Conservation (phyloP, 2,329 filamentous ascomycete genomes). For the Penicillium griseofulvum region DNA sequence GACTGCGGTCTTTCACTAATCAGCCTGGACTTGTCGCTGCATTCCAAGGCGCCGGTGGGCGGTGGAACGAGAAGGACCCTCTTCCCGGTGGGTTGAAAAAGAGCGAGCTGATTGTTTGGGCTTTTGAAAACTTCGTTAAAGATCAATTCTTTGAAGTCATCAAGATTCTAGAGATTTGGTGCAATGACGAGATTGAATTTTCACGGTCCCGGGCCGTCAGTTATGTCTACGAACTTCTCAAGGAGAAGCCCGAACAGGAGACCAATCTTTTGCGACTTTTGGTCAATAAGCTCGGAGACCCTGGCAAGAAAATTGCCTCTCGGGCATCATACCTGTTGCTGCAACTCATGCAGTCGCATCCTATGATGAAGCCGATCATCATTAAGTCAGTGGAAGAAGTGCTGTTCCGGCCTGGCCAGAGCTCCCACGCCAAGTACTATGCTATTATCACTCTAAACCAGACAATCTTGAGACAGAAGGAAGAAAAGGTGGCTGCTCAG, state of each 20-base stretch:
- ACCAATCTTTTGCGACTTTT: constrained; percentile 85
- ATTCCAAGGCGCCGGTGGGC: constrained; percentile 60
- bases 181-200: constrained; percentile 91
- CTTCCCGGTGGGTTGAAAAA: constrained; percentile 73
- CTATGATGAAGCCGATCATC: constrained; percentile 88
- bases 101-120: constrained; percentile 80
- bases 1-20: constrained; percentile 72
- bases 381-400: constrained; percentile 84
- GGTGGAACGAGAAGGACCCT: constrained; percentile 67
- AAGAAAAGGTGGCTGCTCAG: constrained; percentile 74
- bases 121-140: constrained; percentile 94
- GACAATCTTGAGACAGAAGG: constrained; percentile 82
- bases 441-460: constrained; percentile 96
- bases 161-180: constrained; percentile 88
- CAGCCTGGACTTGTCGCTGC: constrained; percentile 74
- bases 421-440: constrained; percentile 86
- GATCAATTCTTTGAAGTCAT: constrained; percentile 89
- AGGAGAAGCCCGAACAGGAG: constrained; percentile 96
- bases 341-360: constrained; percentile 83
- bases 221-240: constrained; percentile 86
- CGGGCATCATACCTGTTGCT: constrained; percentile 90
- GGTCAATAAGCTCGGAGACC: constrained; percentile 95
- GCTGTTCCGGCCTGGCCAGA: constrained; percentile 82
- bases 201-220: constrained; percentile 83
- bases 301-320: constrained; percentile 92